phyloP scores from a whole-genome alignment of 148 eudicot species.

The Vaccinium macrocarpon region DNA sequence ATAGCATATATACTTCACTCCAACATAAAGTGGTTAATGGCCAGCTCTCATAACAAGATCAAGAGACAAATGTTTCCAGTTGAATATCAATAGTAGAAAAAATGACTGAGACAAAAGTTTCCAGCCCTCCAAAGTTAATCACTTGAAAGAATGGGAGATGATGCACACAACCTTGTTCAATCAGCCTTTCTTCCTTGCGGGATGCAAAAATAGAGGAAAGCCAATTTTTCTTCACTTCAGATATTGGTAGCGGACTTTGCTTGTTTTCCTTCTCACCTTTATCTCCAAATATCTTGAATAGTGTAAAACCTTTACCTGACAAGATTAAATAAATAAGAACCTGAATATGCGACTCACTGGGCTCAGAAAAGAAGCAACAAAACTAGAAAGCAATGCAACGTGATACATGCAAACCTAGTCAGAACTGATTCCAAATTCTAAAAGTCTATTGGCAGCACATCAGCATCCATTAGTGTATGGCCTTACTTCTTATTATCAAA shows the following conservation, averaged over 20 bases:
- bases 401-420: neutral
- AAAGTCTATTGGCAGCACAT: slow-evolving; percentile 7
- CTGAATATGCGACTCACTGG: neutral
- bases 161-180: slow-evolving; percentile 26
- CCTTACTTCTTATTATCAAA: slow-evolving; percentile 1
- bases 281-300: slow-evolving; percentile 36
- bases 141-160: slow-evolving; percentile 3
- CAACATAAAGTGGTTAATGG: neutral
- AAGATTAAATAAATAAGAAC: slow-evolving; percentile 11
- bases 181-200: slow-evolving; percentile 11
- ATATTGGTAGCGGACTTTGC: slow-evolving; percentile 20
- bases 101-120: neutral
- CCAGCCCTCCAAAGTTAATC: neutral
- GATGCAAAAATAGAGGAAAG: slow-evolving; percentile 30
- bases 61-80: neutral
- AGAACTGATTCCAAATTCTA: neutral
- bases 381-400: neutral
- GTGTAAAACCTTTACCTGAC: slow-evolving; percentile 40
- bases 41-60: neutral
- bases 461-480: neutral
- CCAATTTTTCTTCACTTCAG: slow-evolving; percentile 36
- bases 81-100: too few relatives aligned
- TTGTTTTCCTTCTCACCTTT: slow-evolving; percentile 24
- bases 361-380: neutral
- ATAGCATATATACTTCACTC: neutral